phyloP scores from a whole-genome alignment of 331 rosid species.

The Quercus phellos region DNA sequence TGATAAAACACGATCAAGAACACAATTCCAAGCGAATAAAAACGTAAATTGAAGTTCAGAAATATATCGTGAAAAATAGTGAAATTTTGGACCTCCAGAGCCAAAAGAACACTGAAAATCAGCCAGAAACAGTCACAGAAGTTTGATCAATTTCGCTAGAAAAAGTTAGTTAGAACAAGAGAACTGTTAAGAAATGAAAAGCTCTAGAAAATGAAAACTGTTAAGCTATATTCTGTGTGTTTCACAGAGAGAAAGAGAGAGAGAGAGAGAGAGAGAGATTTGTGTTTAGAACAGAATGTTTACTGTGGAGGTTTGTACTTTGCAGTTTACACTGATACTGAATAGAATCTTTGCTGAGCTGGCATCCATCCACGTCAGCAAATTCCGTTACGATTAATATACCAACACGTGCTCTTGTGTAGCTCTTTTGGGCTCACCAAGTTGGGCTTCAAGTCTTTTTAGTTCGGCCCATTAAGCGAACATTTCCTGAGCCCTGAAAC shows the following conservation, averaged over 20 bases:
- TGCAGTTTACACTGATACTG: background rate
- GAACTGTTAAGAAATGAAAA: background rate
- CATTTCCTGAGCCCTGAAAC: no score
- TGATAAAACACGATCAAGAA: background rate
- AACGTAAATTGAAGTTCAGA: background rate
- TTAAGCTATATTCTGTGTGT: background rate
- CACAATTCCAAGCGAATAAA: background rate
- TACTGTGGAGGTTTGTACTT: background rate
- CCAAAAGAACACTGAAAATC: background rate
- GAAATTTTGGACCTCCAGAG: background rate
- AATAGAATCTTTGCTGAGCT: background rate
- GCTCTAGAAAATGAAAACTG: background rate
- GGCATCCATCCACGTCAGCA: conserved; percentile 34
- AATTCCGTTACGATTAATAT: conserved; percentile 9
- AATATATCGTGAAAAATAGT: background rate
- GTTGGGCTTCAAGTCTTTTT: no score
- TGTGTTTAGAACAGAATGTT: conserved; percentile 9
- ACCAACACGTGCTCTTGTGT: no score
- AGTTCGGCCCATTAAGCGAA: background rate
- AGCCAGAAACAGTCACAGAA: no score
- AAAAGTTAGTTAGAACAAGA: background rate
- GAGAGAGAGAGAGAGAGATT: conserved; percentile 9
- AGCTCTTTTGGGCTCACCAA: no score
- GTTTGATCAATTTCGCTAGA: background rate
- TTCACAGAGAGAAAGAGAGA: conserved; percentile 9